Conservation (phyloP, 169 alveolate genomes). For the Babesia caballi region DNA sequence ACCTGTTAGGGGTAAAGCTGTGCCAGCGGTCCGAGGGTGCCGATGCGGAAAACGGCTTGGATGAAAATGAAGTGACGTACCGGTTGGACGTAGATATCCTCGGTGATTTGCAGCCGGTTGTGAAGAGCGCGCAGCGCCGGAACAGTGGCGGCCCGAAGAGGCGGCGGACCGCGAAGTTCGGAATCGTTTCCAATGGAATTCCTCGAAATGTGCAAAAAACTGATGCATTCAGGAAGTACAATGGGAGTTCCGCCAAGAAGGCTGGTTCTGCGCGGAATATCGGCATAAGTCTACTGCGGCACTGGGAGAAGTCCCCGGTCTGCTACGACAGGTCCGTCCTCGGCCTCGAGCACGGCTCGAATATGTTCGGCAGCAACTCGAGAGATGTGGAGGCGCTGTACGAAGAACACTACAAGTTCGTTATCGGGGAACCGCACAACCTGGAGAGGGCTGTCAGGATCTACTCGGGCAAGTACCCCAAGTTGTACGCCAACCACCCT, state of each 20-base stretch:
- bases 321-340: slow-evolving; percentile 15
- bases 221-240: background rate
- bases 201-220: background rate
- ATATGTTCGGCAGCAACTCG: slow-evolving; percentile 31
- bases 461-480: slow-evolving; percentile 39
- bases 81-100: too few species aligned
- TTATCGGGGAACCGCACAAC: slow-evolving; percentile 43
- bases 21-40: too few species aligned
- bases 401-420: slow-evolving; percentile 57
- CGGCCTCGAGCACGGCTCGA: slow-evolving; percentile 8
- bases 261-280: background rate
- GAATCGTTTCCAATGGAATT: background rate
- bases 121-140: too few species aligned
- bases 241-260: background rate
- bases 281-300: slow-evolving; percentile 9
- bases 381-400: slow-evolving; percentile 57
- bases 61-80: too few species aligned
- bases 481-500: slow-evolving; percentile 28
- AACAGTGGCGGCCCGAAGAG: too few species aligned
- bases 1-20: background rate
- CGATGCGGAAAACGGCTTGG: background rate
- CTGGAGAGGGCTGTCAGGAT: slow-evolving; percentile 41
- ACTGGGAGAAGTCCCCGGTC: slow-evolving; percentile 43
- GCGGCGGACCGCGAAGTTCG: background rate
- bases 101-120: too few species aligned